Evolutionary conservation across 495 filamentous ascomycete species (phyloP).

Genomic region (Podospora didyma): DNA sequence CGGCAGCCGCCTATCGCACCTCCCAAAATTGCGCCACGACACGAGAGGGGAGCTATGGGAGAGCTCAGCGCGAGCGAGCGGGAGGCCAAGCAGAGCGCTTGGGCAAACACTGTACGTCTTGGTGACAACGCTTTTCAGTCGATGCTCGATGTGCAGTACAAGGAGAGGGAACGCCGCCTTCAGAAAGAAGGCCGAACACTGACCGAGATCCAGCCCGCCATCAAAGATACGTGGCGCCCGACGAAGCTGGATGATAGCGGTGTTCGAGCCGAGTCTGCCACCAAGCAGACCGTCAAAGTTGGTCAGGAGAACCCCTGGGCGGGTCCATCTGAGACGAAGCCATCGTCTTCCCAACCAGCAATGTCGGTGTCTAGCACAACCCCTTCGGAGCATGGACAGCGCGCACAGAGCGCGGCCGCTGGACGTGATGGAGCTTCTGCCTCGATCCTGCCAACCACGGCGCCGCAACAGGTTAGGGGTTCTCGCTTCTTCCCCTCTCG

Average conservation of each 20-base stretch:
- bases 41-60: constrained; percentile 8
- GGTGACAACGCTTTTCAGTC: constrained; percentile 23
- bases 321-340: constrained; percentile 12
- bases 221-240: constrained; percentile 64
- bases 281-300: constrained; percentile 23
- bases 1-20: constrained; percentile 39
- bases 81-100: constrained; percentile 11
- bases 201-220: constrained; percentile 37
- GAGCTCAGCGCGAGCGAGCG: constrained; percentile 1
- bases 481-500: constrained; percentile 64
- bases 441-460: constrained; percentile 14
- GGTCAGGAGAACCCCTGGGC: constrained; percentile 26
- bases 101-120: constrained; percentile 15
- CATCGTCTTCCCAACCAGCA: constrained; percentile 8
- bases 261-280: constrained; percentile 16
- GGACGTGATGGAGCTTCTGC: constrained; percentile 12
- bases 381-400: constrained; percentile 15
- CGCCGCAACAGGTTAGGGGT: constrained; percentile 11
- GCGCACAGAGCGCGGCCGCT: constrained; percentile 6
- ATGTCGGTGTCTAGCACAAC: constrained; percentile 7
- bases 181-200: constrained; percentile 24
- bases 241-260: constrained; percentile 47
- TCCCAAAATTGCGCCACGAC: constrained; percentile 19
- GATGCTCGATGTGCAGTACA: constrained; percentile 22
- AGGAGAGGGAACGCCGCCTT: constrained; percentile 26